These are phyloP conservation scores for Myxozyma neotropica DNA, from an alignment of 805 yeast species.

Conservation along the genomic window DNA sequence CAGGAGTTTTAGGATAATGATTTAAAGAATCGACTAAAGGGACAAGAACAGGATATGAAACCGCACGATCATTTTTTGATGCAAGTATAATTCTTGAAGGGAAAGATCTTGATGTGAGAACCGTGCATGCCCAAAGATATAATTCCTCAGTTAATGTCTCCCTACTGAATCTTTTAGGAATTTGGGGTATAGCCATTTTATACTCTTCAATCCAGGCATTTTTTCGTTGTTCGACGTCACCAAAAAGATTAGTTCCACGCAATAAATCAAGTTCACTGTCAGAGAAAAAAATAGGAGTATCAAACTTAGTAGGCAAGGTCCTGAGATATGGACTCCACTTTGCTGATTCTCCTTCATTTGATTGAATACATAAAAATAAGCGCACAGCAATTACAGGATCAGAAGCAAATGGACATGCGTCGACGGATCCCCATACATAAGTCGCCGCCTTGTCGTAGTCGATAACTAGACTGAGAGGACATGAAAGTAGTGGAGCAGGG, in stretches of 20 bases:
- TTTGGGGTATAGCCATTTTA: slow-evolving; percentile 40
- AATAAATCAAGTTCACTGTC: slow-evolving; percentile 54
- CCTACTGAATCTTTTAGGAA: slow-evolving; percentile 29
- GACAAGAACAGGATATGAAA: slow-evolving; percentile 60
- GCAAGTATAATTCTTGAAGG: slow-evolving; percentile 61
- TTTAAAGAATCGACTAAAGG: slow-evolving; percentile 82
- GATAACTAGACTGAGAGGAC: slow-evolving; percentile 27
- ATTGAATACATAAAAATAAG: slow-evolving; percentile 24
- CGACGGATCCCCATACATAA: slow-evolving; percentile 3
- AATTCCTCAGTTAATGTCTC: slow-evolving; percentile 25
- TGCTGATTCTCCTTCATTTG: slow-evolving; percentile 34
- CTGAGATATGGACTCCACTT: slow-evolving; percentile 51
- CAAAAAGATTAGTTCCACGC: slow-evolving; percentile 70
- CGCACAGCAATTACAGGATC: slow-evolving; percentile 23
- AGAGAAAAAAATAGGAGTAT: slow-evolving; percentile 72
- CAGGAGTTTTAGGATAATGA: slow-evolving; percentile 63
- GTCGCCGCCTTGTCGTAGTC: slow-evolving; percentile 23
- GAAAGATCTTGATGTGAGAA: slow-evolving; percentile 77
- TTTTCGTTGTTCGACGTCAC: slow-evolving; percentile 54
- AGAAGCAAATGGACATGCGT: slow-evolving; percentile 10
- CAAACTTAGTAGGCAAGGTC: slow-evolving; percentile 52
- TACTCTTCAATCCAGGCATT: slow-evolving; percentile 60
- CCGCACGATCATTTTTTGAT: slow-evolving; percentile 41
- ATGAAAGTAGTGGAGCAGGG: slow-evolving; percentile 11
- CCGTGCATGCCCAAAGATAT: slow-evolving; percentile 74